Percentiles rank a stretch among this genome's conserved stretches.
phyloP scores from a whole-genome alignment of 23 red algal genomes.

The Agarophyton chilense region DNA sequence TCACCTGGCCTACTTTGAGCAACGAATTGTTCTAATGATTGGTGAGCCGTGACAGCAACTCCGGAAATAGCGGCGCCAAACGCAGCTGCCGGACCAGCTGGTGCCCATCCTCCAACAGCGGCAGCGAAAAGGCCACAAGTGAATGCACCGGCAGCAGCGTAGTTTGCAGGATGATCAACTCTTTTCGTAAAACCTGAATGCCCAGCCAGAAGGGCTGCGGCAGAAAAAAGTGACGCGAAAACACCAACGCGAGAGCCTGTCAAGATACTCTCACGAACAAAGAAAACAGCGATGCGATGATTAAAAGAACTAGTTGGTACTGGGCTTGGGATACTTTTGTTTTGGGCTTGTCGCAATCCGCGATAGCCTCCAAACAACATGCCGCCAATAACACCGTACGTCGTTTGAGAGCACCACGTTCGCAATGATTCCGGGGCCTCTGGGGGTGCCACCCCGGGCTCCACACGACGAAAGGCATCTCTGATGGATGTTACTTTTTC shows the following conservation, averaged over 20 bases:
- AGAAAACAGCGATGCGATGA: constrained; percentile 58
- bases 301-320: constrained; percentile 8
- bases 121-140: constrained; percentile 67
- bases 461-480: constrained; percentile 46
- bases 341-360: constrained; percentile 52
- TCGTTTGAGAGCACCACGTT: constrained; percentile 56
- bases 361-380: constrained; percentile 74
- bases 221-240: constrained; percentile 53
- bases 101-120: constrained; percentile 30
- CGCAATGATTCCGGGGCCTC: constrained; percentile 31
- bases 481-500: background rate
- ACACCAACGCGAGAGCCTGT: constrained; percentile 50
- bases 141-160: constrained; percentile 46
- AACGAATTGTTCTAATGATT: constrained; percentile 19
- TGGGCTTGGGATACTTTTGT: constrained; percentile 16
- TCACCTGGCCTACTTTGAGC: background rate
- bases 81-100: constrained; percentile 29
- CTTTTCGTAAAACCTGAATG: constrained; percentile 12
- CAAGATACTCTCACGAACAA: constrained; percentile 60
- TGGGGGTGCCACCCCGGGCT: constrained; percentile 46
- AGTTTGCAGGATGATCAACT: constrained; percentile 24
- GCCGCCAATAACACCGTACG: constrained; percentile 48
- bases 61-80: constrained; percentile 50
- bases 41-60: constrained; percentile 3
- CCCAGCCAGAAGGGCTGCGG: constrained; percentile 7